These are phyloP conservation scores for Poa pratensis DNA, from an alignment of 176 grass and related monocot genomes.

Conservation along the genomic window DNA sequence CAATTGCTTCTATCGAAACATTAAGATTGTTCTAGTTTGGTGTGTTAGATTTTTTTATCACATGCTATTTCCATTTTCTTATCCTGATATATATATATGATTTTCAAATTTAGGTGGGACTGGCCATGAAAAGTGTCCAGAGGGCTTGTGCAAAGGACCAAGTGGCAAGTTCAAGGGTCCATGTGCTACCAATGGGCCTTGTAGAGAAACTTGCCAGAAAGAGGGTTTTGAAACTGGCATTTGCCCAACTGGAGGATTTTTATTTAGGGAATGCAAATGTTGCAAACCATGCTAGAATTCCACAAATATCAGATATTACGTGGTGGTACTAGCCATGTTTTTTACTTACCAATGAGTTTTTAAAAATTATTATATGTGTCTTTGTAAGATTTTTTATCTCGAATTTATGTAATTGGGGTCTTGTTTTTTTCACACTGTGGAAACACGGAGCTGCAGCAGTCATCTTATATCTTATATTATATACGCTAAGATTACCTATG, in stretches of 20 bases:
- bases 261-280: neutral
- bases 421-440: no score
- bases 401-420: no score
- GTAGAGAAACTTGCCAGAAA: neutral
- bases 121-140: neutral
- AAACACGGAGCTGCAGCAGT: no score
- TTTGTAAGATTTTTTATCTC: neutral
- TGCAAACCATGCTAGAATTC: neutral
- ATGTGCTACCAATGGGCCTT: neutral
- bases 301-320: neutral
- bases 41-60: no score
- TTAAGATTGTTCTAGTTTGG: no score
- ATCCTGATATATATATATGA: neutral
- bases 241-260: neutral
- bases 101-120: neutral
- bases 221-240: neutral
- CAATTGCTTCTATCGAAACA: no score
- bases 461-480: no score
- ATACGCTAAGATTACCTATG: no score
- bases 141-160: constrained; percentile 3
- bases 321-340: neutral
- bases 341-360: neutral
- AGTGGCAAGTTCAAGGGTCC: neutral
- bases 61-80: no score
- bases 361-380: neutral